Evolutionary conservation across 2,329 filamentous ascomycete genomes (phyloP).

Genomic region (Xylariaceae sp.): DNA sequence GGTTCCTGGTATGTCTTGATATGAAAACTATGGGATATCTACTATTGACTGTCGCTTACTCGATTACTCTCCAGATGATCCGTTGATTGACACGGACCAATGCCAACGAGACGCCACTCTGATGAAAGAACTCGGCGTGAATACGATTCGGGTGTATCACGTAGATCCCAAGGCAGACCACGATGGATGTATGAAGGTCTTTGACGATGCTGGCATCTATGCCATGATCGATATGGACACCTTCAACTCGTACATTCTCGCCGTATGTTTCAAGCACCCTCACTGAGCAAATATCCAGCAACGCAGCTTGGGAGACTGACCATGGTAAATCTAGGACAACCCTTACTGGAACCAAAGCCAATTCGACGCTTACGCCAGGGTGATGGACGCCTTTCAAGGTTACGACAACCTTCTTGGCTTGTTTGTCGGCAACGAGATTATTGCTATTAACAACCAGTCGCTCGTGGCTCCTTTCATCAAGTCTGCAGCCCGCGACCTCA

Average conservation of each 20-base stretch:
- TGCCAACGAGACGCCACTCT: conserved; percentile 68
- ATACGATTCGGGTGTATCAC: conserved; percentile 84
- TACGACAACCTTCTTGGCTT: conserved; percentile 80
- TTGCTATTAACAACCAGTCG: conserved; percentile 56
- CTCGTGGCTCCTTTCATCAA: conserved; percentile 75
- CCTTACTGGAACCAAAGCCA: conserved; percentile 71
- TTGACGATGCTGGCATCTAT: conserved; percentile 77
- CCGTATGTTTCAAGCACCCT: conserved; percentile 37
- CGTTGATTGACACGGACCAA: conserved; percentile 69
- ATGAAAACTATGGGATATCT: background rate
- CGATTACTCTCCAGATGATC: conserved; percentile 52
- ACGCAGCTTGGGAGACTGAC: background rate
- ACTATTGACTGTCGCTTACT: conserved; percentile 5
- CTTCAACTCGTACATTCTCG: conserved; percentile 62
- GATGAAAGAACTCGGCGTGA: conserved; percentile 77
- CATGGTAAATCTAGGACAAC: conserved; percentile 36
- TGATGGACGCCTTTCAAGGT: conserved; percentile 70
- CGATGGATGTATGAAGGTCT: conserved; percentile 72
- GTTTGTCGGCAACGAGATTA: conserved; percentile 85
- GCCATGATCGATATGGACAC: conserved; percentile 78
- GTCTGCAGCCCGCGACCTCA: conserved; percentile 74
- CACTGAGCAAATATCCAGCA: no score
- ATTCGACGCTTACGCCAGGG: conserved; percentile 59
- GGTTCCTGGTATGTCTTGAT: conserved; percentile 34
- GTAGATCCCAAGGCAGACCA: conserved; percentile 70